Evolutionary conservation across 2,329 filamentous ascomycete genomes (phyloP), one percentile per base, ranked within the genome.

Genomic region (Beauveria brongniartii): DNA sequence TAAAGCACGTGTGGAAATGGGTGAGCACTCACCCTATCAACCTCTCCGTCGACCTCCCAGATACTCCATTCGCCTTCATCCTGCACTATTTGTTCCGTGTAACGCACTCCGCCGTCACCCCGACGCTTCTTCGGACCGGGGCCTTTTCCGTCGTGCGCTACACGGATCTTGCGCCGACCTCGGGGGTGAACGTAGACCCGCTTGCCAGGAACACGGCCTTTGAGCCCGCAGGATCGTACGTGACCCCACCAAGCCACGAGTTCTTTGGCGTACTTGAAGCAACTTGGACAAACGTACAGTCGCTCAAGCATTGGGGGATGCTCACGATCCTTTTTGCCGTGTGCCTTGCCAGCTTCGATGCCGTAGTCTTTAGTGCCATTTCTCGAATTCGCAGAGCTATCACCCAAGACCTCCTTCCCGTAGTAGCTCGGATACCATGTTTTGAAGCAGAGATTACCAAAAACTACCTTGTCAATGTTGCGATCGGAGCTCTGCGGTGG

Each of bases 371-470:
- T 69, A 64, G 62, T 68, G 2, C 65, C 67, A 52, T 70, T 70
- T 48, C 63, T 67, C 18, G 62, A 60, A 54, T 71, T 69, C 3
- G 69, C 71, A 1, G 71, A 71, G n/a, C 73, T 67, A 59, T 84
- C 81, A 14, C 82, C 83, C 5, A 87, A 73, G 8, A 86, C 77
- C 61, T 87, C 92, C 78, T 83, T 96, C 75, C 79, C 80, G 72
- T 97, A 96, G 73, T 92, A 94, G 18, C 91, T 95, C 8, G 92
- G 91, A 72, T 94, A 97, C 92, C 92, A 96, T 3, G 92, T 89
- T 67, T 87, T 86, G 76, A 97, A 95, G 68, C 87, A 85, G 37
- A 94, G 80, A 68, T 92, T 85, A 5, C 92, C 93, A 63, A 97
- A 80, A 59, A 96, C 87, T 56, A 97, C 90, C 71, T 91, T 90